A percentile compares a stretch with the other conserved stretches of the same genome.
phyloP scores from a whole-genome alignment of 75 land plant genomes.

The Selaginella moellendorffii region DNA sequence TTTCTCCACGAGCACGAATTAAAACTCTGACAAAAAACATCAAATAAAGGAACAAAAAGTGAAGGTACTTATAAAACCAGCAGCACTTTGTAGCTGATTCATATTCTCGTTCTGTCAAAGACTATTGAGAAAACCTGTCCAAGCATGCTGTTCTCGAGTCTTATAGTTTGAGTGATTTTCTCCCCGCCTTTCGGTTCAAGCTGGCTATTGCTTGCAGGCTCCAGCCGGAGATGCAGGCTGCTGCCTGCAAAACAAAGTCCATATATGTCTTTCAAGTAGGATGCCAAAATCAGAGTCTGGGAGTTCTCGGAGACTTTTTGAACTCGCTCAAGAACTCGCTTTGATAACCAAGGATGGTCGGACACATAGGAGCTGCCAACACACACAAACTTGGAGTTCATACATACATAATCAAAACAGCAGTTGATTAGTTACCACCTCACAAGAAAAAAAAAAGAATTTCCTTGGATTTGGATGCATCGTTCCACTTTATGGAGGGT shows the following conservation, averaged over 20 bases:
- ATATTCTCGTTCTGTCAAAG: constrained; percentile 74
- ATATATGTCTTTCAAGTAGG: constrained; percentile 40
- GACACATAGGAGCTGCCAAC: constrained; percentile 23
- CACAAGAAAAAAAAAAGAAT: too few species aligned
- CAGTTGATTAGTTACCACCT: not conserved
- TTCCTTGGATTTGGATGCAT: too few species aligned
- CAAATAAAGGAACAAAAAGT: too few species aligned
- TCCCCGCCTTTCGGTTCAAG: constrained; percentile 68
- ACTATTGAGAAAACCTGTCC: constrained; percentile 60
- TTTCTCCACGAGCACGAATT: too few species aligned
- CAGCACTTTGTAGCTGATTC: constrained; percentile 68
- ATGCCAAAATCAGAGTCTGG: constrained; percentile 54
- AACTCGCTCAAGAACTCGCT: constrained; percentile 68
- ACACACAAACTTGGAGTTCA: not conserved
- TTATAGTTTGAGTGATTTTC: constrained; percentile 49
- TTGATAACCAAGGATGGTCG: constrained; percentile 62
- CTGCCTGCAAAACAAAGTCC: constrained; percentile 86
- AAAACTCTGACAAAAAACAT: too few species aligned
- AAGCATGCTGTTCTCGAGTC: constrained; percentile 59
- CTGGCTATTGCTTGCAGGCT: constrained; percentile 72
- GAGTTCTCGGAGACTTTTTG: constrained; percentile 51
- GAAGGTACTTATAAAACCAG: too few species aligned
- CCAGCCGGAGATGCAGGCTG: constrained; percentile 74
- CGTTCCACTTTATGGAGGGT: too few species aligned
- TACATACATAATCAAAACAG: not conserved